Base-by-base conservation (phyloP, 345 rosid species). In the Rhizophora apiculata region DNA sequence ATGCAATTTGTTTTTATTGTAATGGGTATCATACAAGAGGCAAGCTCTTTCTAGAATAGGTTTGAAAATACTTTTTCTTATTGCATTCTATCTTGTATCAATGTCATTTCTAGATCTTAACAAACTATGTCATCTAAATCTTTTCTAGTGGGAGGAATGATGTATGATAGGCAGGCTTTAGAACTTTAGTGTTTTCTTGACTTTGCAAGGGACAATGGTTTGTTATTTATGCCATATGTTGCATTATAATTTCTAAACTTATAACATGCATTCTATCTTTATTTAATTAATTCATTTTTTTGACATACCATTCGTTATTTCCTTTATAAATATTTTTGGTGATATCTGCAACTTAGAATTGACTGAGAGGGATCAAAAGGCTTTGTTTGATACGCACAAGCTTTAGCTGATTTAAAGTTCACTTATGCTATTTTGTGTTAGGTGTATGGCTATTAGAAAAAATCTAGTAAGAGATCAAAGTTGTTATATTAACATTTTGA, bases 391-490 rank as follows among this genome's bases (percentile, higher is more conserved):
- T 54, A 60, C 6, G 85, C 88, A 36, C 82, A 80, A 67, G 98
- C 99, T 76, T 82, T 90, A 66, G 97, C 90, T 20, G 86, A 90
- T 83, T 51, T 95, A 81, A 95, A 95, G 86, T 92, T 92, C 82
- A 92, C 97, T 37, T 95, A 92, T 75, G 97, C 92, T 64, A 98
- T 95, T 78, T 95, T 98, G 29, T 95, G 99, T 86, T 98, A 95
- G 75, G 30, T 92, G 51, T 89, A 89, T 82, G 99, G 99, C 31
- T 74, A 75, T 79, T 97, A 89, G 74, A 95, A 92, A 82, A 87
- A 85, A 79, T 84, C 97, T 6, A 58, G 73, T 68, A 90, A 92
- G 54, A 36, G 97, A 88, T 1, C 77, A 93, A 29, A 84, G 88
- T 75, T 79, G 89, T 79, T 92, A 92, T 83, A 86, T 16, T 68